Evolutionary conservation across 2,329 filamentous ascomycete genomes (phyloP).

Genomic region (Calonectria naviculata): DNA sequence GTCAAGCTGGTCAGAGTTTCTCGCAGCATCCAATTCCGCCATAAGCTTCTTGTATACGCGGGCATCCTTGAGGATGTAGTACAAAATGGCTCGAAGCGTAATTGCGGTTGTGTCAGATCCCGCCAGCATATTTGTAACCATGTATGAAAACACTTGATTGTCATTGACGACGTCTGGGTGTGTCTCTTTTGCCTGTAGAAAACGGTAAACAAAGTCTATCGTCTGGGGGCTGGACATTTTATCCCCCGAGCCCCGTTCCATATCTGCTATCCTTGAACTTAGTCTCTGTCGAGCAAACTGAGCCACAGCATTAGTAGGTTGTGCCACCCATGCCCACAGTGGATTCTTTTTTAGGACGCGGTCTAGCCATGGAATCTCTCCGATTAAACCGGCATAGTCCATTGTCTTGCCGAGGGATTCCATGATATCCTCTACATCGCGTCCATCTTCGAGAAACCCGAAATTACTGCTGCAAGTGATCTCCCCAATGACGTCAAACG

Average conservation of each 20-base stretch:
- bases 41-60: slow-evolving; percentile 25
- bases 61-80: slow-evolving; percentile 25
- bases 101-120: slow-evolving; percentile 33
- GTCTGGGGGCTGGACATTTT: not conserved
- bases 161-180: slow-evolving; percentile 31
- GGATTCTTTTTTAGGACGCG: slow-evolving; percentile 36
- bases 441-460: slow-evolving; percentile 30
- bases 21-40: slow-evolving; percentile 19
- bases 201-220: slow-evolving; percentile 24
- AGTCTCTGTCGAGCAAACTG: slow-evolving; percentile 10
- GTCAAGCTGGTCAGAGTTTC: not conserved
- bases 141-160: slow-evolving; percentile 31
- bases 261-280: slow-evolving; percentile 9
- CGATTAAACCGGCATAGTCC: slow-evolving; percentile 31
- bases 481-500: slow-evolving; percentile 33
- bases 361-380: slow-evolving; percentile 35
- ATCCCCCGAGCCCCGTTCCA: not conserved
- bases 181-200: slow-evolving; percentile 30
- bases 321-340: slow-evolving; percentile 17
- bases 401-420: slow-evolving; percentile 22
- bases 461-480: slow-evolving; percentile 30
- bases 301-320: slow-evolving; percentile 21
- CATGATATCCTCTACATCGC: slow-evolving; percentile 28
- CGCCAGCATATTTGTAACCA: slow-evolving; percentile 34
- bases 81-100: slow-evolving; percentile 28